Evolutionary conservation across 2,329 filamentous ascomycete species (phyloP).

Genomic region (Tothia fuscella): DNA sequence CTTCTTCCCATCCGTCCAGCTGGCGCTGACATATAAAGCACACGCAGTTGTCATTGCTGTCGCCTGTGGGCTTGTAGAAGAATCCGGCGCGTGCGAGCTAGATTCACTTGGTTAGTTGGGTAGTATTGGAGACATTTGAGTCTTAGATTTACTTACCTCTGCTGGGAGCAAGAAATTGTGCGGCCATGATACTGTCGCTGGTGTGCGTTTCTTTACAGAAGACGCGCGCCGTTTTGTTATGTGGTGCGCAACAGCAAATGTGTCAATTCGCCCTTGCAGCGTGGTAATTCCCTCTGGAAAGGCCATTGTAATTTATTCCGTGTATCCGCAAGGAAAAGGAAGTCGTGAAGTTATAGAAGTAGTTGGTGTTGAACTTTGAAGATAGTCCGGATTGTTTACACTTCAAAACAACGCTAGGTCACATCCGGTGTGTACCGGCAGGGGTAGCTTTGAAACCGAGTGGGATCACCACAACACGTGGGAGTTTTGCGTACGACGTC

Average conservation of each 20-base stretch:
- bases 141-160: slow-evolving; percentile 38
- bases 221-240: slow-evolving; percentile 59
- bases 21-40: slow-evolving; percentile 80
- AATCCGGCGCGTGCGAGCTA: slow-evolving; percentile 88
- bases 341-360: background rate
- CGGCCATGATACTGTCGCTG: slow-evolving; percentile 56
- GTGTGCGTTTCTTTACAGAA: slow-evolving; percentile 47
- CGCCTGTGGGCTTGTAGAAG: slow-evolving; percentile 66
- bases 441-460: too few species aligned
- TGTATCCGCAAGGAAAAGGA: slow-evolving; percentile 10
- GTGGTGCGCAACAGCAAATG: slow-evolving; percentile 58
- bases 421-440: too few species aligned
- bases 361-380: background rate
- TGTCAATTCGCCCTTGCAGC: slow-evolving; percentile 64
- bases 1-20: slow-evolving; percentile 83
- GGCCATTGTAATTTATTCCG: slow-evolving; percentile 14
- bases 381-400: background rate
- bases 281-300: slow-evolving; percentile 43
- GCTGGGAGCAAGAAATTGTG: slow-evolving; percentile 55
- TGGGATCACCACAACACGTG: too few species aligned
- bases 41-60: slow-evolving; percentile 72
- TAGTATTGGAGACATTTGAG: background rate
- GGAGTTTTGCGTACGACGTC: too few species aligned
- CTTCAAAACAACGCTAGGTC: too few species aligned
- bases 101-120: slow-evolving; percentile 12